Base-by-base conservation (phyloP, 805 yeast genomes). In the Candida adriatica region DNA sequence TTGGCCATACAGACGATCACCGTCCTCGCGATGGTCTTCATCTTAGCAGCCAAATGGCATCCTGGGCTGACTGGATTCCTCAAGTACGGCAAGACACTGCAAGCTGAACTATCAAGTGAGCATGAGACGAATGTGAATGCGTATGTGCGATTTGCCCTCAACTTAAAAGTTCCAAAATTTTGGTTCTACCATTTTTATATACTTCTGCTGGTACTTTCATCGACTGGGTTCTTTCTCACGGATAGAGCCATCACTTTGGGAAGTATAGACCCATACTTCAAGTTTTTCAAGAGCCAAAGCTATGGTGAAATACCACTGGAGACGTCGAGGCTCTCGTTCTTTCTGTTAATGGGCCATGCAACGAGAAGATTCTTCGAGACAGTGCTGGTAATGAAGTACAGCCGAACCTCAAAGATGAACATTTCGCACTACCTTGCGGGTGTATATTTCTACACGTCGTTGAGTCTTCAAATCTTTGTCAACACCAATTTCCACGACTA, bases 351-450 rank as follows among this genome's bases (percentile, higher is more conserved):
- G n/a, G 35, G 70, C 3, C 92, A 82, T 45, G 70, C 78, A 2
- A 13, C 57, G 3, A 57, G 87, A 46, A 58, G 92, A 38, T 38
- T 64, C 3, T 58, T 60, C 28, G 92, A 82, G 49, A 71, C 81
- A 26, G 35, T 59, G 3, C 59, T 43, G 30, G 61, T 81, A 14
- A 61, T 70, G 23, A 69, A 62, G 22, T 75, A 68, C 49, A 60
- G 68, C 4, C 26, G 51, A 2, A 46, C 47, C 1, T 64, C 86
- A 3, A 64, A 64, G 37, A 81, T 82, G 62, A 78, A 80, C 46
- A 45, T 79, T 22, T 60, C 73, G 1, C 92, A 82, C 54, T 82
- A 80, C 45, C 30, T 75, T 1, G 79, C 70, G 4, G 94, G 92
- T 0, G 20, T 79, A 4, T 60, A 64, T 43, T 80, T 74, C 46